Conservation (phyloP, 495 filamentous ascomycete genomes). For the Penicillium mononematosum region DNA sequence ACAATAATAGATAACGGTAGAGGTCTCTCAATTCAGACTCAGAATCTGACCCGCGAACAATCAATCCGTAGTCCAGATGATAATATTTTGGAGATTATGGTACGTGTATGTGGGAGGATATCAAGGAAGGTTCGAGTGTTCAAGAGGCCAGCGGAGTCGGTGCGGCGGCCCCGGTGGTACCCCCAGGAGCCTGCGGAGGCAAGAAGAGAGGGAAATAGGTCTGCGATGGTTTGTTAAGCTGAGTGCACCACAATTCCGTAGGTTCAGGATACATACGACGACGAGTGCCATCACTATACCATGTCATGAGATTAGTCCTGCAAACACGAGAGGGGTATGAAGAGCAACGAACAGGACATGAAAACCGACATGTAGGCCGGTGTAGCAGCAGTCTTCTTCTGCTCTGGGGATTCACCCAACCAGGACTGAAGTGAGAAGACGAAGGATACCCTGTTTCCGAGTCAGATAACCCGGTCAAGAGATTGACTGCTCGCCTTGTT, state of each 20-base stretch:
- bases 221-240: slow-evolving; percentile 34
- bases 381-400: slow-evolving; percentile 62
- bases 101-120: slow-evolving; percentile 11
- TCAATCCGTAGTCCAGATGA: background rate
- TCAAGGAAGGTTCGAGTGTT: slow-evolving; percentile 9
- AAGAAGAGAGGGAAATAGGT: slow-evolving; percentile 86
- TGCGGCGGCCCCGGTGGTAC: slow-evolving; percentile 42
- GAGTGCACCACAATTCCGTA: background rate
- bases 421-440: slow-evolving; percentile 81
- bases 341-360: slow-evolving; percentile 72
- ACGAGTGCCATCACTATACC: slow-evolving; percentile 69
- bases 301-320: slow-evolving; percentile 17
- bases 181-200: slow-evolving; percentile 51
- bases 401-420: slow-evolving; percentile 79
- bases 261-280: slow-evolving; percentile 52
- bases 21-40: background rate
- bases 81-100: slow-evolving; percentile 6
- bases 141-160: slow-evolving; percentile 44
- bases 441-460: slow-evolving; percentile 65
- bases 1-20: slow-evolving; percentile 1
- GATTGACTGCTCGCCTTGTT: slow-evolving; percentile 2
- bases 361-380: slow-evolving; percentile 82
- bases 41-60: background rate
- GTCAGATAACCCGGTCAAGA: slow-evolving; percentile 10
- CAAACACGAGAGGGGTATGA: background rate